Evolutionary conservation across 495 filamentous ascomycete species (phyloP).

Genomic region (Aspergillus cristatus): DNA sequence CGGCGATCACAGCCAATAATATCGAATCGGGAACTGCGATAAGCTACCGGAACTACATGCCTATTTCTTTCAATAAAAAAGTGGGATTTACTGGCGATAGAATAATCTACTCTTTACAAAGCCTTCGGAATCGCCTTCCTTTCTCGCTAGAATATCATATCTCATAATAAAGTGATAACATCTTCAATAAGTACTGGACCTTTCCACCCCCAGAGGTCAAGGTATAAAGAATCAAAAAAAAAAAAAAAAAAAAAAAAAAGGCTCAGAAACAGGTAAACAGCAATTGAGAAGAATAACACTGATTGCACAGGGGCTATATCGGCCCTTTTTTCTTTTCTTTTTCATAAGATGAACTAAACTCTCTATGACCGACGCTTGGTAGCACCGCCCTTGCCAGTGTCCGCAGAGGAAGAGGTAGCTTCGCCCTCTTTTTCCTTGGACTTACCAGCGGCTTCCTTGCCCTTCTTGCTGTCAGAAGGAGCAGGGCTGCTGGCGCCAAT

Average conservation of each 20-base stretch:
- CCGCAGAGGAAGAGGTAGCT: constrained; percentile 55
- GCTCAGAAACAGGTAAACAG: too few species aligned
- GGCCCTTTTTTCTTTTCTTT: constrained; percentile 7
- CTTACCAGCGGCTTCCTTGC: constrained; percentile 60
- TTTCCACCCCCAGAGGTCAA: too few species aligned
- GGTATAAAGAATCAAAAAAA: too few species aligned
- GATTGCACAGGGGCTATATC: constrained; percentile 9
- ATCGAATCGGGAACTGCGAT: too few species aligned
- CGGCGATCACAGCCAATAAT: too few species aligned
- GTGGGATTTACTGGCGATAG: too few species aligned
- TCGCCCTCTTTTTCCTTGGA: constrained; percentile 74
- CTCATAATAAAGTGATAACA: not conserved
- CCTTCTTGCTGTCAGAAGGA: constrained; percentile 52
- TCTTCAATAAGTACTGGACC: not conserved
- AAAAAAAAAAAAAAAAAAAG: too few species aligned
- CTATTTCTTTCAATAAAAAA: too few species aligned
- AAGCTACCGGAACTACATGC: too few species aligned
- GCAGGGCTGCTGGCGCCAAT: constrained; percentile 45
- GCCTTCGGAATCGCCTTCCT: not conserved
- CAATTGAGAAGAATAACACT: too few species aligned
- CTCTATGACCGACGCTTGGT: constrained; percentile 51
- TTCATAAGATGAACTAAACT: constrained; percentile 3
- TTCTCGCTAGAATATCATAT: not conserved
- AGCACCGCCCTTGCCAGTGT: constrained; percentile 55
- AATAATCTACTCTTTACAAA: too few species aligned